phyloP scores from a whole-genome alignment of 805 yeast species.

The Wickerhamomyces ciferrii region DNA sequence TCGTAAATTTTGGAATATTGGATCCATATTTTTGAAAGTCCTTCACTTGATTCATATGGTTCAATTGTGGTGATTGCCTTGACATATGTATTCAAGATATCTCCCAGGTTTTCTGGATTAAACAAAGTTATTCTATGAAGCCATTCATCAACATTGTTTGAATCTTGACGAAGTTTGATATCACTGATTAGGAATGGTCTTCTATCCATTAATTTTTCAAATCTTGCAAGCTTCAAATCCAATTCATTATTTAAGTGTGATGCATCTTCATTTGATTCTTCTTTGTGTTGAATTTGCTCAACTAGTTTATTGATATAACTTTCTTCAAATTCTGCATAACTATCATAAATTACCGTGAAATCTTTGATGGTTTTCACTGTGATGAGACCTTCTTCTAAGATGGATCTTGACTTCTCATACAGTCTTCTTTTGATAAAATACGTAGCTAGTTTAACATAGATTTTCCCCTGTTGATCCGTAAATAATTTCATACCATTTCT shows the following conservation, averaged over 20 bases:
- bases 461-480: conserved; percentile 54
- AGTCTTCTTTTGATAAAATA: conserved; percentile 38
- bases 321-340: conserved; percentile 59
- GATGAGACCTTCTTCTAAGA: conserved; percentile 43
- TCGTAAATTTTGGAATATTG: conserved; percentile 64
- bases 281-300: conserved; percentile 3
- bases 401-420: conserved; percentile 31
- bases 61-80: conserved; percentile 62
- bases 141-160: conserved; percentile 67
- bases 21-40: conserved; percentile 62
- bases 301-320: conserved; percentile 25
- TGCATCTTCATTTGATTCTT: conserved; percentile 12
- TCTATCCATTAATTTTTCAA: conserved; percentile 51
- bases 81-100: conserved; percentile 53
- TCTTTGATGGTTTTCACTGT: conserved; percentile 49
- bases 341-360: conserved; percentile 60
- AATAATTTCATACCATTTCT: conserved; percentile 33
- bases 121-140: conserved; percentile 48
- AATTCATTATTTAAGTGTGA: conserved; percentile 26
- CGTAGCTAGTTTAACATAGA: conserved; percentile 42
- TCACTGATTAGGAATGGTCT: conserved; percentile 62
- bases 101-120: conserved; percentile 30
- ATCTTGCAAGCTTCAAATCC: conserved; percentile 38
- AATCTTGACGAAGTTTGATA: conserved; percentile 55
- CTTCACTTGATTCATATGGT: conserved; percentile 44